phyloP scores from a whole-genome alignment of 1,284 basidiomycete genomes.

The Dichomitus squalens region DNA sequence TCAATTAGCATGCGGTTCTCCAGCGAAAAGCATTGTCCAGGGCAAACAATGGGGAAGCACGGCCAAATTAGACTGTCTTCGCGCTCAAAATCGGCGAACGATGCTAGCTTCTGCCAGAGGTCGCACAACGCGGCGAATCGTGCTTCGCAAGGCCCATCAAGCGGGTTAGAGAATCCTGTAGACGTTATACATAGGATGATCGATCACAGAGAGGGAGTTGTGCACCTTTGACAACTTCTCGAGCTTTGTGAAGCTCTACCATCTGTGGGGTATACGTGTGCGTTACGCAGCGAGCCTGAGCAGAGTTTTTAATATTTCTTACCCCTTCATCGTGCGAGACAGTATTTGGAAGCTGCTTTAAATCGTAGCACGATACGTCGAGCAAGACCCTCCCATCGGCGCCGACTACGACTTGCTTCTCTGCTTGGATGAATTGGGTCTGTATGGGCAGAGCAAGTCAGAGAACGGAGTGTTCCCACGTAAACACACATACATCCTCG shows the following conservation, averaged over 20 bases:
- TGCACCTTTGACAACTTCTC: background rate
- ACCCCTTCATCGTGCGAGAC: background rate
- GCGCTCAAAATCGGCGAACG: background rate
- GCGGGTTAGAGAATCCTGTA: background rate
- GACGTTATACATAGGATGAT: background rate
- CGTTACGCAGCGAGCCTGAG: too few relatives aligned
- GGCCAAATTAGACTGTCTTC: background rate
- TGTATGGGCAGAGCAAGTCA: background rate
- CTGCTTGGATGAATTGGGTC: background rate
- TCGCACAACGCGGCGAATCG: background rate
- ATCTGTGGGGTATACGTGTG: too few relatives aligned
- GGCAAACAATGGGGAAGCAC: background rate
- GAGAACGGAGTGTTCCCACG: background rate
- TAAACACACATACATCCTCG: background rate
- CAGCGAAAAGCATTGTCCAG: background rate
- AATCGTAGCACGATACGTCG: background rate
- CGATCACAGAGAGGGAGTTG: background rate
- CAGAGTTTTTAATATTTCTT: too few relatives aligned
- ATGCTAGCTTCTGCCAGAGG: background rate
- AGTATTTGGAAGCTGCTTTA: background rate
- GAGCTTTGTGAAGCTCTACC: background rate
- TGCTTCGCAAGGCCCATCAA: background rate
- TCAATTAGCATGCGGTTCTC: background rate
- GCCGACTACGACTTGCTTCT: background rate
- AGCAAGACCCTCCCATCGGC: background rate